Base-by-base conservation (phyloP, 768 basidiomycete species). In the Termitomyces eurrhizus region DNA sequence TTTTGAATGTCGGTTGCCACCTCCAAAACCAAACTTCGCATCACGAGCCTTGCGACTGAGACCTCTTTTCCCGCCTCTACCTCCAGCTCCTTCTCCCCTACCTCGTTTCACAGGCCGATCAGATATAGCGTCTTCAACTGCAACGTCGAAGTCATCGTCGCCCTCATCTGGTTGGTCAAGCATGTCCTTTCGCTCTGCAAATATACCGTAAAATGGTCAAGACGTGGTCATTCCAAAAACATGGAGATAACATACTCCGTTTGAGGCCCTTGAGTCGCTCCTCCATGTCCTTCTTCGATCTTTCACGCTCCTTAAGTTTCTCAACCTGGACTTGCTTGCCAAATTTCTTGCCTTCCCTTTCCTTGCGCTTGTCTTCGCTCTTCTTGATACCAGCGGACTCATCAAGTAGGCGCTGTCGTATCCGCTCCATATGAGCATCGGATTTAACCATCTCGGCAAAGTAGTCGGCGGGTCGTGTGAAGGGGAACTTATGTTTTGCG, bases 401-500 rank as follows among this genome's bases (percentile, higher is more conserved):
- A 74, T 98, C 92, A 32, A 98, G 80, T 29, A 98, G 74, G 18
- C 89, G 85, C 63, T 93, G 89, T 57, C 97, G 89, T 65, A 98
- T 92, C 61, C 94, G 87, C 72, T 97, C 94, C 97, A 99, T 99
- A 75, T 99, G 97, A 7, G 90, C 79, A 67, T 99, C 97, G 36
- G 88, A 89, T 74, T 98, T 98, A 66, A 98, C 90, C 96, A 98
- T 98, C 76, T 98, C 96, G 26, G 96, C 96, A 65, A 96, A 98
- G 73, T 95, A 98, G 74, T 98, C 96, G 0, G 85, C 67, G 0
- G 97, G 97, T 14, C 96, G 89, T 11, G 92, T 90, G 75, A 97
- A 98, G 0, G 95, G 87, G 61, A 94, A 78, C 26, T 86, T 83
- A 71, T 88, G 82, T 67, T 91, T 88, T 13, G 81, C 75, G n/a